Percentiles rank a stretch among this genome's conserved stretches.
Evolutionary conservation across 331 rosid species (phyloP).

Genomic region (Cydonia oblonga): DNA sequence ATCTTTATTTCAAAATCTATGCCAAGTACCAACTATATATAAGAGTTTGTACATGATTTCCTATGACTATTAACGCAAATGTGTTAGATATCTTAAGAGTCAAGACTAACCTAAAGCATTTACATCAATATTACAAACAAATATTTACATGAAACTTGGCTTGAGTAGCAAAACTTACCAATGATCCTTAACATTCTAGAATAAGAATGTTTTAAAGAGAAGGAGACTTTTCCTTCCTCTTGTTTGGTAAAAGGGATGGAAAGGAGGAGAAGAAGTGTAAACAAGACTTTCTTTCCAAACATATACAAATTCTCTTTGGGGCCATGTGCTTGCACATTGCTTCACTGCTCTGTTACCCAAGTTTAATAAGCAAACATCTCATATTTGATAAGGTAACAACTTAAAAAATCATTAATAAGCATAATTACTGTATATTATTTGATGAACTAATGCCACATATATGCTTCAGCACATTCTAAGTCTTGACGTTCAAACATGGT

Average conservation of each 20-base stretch:
- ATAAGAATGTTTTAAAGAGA: neutral
- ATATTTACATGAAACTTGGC: neutral
- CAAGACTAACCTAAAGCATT: neutral
- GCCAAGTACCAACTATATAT: neutral
- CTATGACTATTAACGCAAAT: neutral
- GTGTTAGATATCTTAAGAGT: neutral
- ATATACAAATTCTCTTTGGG: neutral
- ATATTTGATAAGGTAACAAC: neutral
- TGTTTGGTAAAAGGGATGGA: neutral
- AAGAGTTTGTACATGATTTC: neutral
- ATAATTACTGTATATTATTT: neutral
- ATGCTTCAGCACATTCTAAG: neutral
- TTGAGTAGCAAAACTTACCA: neutral
- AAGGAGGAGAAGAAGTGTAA: neutral
- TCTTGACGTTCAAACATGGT: neutral
- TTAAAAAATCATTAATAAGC: neutral
- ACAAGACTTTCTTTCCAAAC: neutral
- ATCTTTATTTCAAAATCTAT: neutral
- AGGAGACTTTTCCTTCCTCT: neutral
- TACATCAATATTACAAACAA: neutral
- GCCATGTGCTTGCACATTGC: neutral
- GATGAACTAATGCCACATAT: neutral
- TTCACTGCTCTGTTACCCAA: neutral
- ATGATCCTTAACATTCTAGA: neutral
- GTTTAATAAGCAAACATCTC: neutral